phyloP scores from a whole-genome alignment of 2,329 filamentous ascomycete genomes.

The Alternaria brassicicola region DNA sequence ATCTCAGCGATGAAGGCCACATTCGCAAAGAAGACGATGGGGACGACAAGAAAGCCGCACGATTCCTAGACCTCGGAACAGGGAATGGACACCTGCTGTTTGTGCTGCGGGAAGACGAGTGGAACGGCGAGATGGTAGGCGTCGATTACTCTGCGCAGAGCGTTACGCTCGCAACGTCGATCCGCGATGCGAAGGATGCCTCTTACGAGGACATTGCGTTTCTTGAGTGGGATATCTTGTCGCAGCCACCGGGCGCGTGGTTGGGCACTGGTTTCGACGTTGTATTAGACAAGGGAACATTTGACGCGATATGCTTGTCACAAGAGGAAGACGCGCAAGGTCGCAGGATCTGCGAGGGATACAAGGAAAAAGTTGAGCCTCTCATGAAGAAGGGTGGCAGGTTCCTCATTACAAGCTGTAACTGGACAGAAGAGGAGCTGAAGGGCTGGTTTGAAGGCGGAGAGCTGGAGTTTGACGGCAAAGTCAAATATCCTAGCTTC shows the following conservation, averaged over 20 bases:
- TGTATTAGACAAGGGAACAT: constrained; percentile 97
- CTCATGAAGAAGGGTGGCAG: constrained; percentile 74
- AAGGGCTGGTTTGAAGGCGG: constrained; percentile 72
- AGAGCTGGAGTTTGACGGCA: constrained; percentile 66
- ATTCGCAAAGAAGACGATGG: constrained; percentile 48
- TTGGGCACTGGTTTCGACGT: constrained; percentile 77
- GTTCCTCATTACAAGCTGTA: constrained; percentile 91
- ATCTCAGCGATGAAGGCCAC: constrained; percentile 59
- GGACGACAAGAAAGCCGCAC: constrained; percentile 26
- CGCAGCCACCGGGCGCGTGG: constrained; percentile 58
- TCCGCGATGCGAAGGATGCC: constrained; percentile 53
- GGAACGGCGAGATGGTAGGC: constrained; percentile 74
- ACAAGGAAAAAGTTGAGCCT: constrained; percentile 69
- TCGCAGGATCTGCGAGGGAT: constrained; percentile 73
- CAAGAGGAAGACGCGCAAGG: constrained; percentile 59
- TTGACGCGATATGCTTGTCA: constrained; percentile 88
- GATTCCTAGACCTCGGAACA: constrained; percentile 86
- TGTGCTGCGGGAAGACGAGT: constrained; percentile 72
- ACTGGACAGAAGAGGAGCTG: constrained; percentile 94
- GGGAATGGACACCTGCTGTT: constrained; percentile 95
- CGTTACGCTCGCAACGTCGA: constrained; percentile 72
- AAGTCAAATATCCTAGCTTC: constrained; percentile 83
- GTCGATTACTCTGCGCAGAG: constrained; percentile 85
- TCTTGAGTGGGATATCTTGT: constrained; percentile 59
- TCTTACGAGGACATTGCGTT: constrained; percentile 54